Percentiles rank a stretch among this genome's conserved stretches.
Conservation (phyloP, 1,139 yeast species). For the Kodamaea anthophila region DNA sequence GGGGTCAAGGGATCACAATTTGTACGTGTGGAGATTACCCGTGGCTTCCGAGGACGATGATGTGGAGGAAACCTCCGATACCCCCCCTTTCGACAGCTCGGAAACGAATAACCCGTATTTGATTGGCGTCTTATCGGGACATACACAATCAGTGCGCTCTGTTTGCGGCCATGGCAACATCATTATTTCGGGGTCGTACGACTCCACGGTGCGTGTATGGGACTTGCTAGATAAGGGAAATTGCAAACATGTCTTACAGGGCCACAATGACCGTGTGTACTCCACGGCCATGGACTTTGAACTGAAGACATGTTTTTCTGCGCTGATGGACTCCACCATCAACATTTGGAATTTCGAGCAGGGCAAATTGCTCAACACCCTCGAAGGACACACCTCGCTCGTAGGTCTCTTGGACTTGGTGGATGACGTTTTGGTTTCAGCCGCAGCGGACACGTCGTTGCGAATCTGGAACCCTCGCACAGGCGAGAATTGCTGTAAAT, state of each 20-base stretch:
- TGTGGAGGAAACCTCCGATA: slow-evolving; percentile 6
- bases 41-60: slow-evolving; percentile 38
- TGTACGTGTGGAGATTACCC: slow-evolving; percentile 87
- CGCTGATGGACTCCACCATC: slow-evolving; percentile 86
- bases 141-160: slow-evolving; percentile 81
- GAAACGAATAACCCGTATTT: slow-evolving; percentile 60
- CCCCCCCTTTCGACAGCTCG: slow-evolving; percentile 30
- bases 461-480: slow-evolving; percentile 88
- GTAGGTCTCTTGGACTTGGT: slow-evolving; percentile 84
- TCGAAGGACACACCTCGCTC: slow-evolving; percentile 82
- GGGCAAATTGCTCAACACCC: slow-evolving; percentile 59
- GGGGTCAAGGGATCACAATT: slow-evolving; percentile 86
- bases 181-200: slow-evolving; percentile 87
- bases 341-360: slow-evolving; percentile 83
- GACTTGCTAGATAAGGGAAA: slow-evolving; percentile 63
- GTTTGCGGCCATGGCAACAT: slow-evolving; percentile 82
- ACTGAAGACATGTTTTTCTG: slow-evolving; percentile 78
- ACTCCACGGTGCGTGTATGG: slow-evolving; percentile 90
- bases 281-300: slow-evolving; percentile 76
- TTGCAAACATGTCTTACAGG: slow-evolving; percentile 68
- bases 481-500: slow-evolving; percentile 61
- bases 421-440: slow-evolving; percentile 78
- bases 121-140: slow-evolving; percentile 75
- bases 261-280: slow-evolving; percentile 85
- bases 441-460: slow-evolving; percentile 91